Conservation (phyloP, 2,329 filamentous ascomycete genomes). For the Penicillium aurantiogriseum region DNA sequence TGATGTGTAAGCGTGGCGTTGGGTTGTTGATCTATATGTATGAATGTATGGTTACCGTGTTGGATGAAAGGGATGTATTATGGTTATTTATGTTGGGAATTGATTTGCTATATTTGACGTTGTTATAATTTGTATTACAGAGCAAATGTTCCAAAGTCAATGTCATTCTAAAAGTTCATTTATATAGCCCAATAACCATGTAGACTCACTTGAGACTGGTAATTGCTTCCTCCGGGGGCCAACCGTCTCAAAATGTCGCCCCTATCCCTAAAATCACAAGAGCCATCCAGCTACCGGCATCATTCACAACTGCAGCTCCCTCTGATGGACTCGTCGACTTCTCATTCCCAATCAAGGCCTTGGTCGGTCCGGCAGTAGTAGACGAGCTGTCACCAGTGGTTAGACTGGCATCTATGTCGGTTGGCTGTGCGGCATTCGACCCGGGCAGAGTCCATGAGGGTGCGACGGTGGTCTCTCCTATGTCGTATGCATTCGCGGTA, state of each 20-base stretch:
- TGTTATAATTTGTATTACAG: not conserved
- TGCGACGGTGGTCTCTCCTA: conserved; percentile 15
- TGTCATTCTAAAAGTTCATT: not conserved
- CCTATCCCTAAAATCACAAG: conserved; percentile 17
- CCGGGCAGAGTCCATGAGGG: conserved; percentile 15
- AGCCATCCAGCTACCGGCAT: conserved; percentile 17
- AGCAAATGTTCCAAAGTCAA: not conserved
- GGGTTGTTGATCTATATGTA: not conserved
- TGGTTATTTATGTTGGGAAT: conserved; percentile 1
- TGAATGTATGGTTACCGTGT: not conserved
- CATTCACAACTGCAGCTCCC: conserved; percentile 14
- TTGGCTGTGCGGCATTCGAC: conserved; percentile 6
- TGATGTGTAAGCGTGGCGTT: not conserved
- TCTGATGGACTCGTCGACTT: conserved; percentile 14
- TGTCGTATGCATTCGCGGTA: conserved; percentile 23
- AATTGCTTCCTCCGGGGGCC: not conserved
- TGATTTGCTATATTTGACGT: not conserved
- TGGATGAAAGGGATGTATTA: conserved; percentile 8
- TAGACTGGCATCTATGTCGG: not conserved
- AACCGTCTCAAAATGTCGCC: conserved; percentile 1
- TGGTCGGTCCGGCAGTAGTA: conserved; percentile 5
- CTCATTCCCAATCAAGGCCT: conserved; percentile 3
- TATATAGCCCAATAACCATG: not conserved
- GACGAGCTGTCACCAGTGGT: not conserved
- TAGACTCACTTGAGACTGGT: not conserved